Conservation (phyloP, 345 rosid species). For the Melaleuca quinquenervia region DNA sequence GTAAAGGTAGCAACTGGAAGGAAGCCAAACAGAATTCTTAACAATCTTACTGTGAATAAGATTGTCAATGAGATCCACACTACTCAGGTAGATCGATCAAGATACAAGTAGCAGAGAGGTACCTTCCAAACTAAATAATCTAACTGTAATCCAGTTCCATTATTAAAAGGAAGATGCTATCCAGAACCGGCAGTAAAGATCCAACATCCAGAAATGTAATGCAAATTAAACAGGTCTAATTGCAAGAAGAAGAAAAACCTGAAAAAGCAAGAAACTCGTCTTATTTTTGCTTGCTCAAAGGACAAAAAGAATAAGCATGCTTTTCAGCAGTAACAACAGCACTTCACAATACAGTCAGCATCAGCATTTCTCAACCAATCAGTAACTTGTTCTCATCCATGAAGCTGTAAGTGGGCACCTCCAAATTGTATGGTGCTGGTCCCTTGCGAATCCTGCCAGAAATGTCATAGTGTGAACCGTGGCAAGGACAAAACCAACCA, state of each 20-base stretch:
- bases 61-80: not conserved
- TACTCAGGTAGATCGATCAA: not conserved
- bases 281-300: conserved; percentile 1
- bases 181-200: conserved; percentile 7
- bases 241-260: not conserved
- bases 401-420: conserved; percentile 54
- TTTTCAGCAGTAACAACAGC: conserved; percentile 4
- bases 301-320: conserved; percentile 5
- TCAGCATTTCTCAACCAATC: conserved; percentile 22
- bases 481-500: conserved; percentile 67
- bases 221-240: not conserved
- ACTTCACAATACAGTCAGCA: not conserved
- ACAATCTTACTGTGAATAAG: not conserved
- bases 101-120: not conserved
- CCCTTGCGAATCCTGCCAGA: conserved; percentile 61
- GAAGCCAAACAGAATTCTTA: not conserved
- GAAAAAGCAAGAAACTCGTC: not conserved
- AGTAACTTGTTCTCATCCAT: conserved; percentile 47
- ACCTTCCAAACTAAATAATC: not conserved
- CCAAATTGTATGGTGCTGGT: conserved; percentile 55
- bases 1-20: not conserved
- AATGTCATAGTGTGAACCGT: conserved; percentile 54
- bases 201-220: conserved; percentile 1
- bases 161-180: conserved; percentile 14
- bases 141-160: conserved; percentile 6